These are phyloP conservation scores for Pyrenophora teres DNA, from an alignment of 2,329 filamentous ascomycete species.

Conservation along the genomic window DNA sequence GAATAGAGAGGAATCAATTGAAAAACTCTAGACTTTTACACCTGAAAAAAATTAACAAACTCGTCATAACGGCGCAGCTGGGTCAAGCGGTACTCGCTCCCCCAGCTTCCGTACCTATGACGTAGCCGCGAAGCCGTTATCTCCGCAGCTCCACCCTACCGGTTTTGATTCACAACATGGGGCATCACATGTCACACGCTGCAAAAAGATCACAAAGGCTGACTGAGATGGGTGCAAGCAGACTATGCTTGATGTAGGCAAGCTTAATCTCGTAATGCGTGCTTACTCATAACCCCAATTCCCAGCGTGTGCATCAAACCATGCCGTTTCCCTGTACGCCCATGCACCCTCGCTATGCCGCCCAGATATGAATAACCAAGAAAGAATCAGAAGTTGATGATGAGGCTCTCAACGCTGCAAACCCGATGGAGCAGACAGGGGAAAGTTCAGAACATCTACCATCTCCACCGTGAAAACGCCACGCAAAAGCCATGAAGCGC, in stretches of 20 bases:
- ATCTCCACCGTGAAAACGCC: not conserved
- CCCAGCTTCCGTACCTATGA: conserved; percentile 28
- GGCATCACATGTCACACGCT: not conserved
- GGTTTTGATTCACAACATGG: not conserved
- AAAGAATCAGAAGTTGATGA: not conserved
- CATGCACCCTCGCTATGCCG: conserved; percentile 28
- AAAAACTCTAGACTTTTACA: not conserved
- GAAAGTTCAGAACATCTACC: not conserved
- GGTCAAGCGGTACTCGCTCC: conserved; percentile 3
- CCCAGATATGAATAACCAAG: conserved; percentile 14
- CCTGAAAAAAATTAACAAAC: not conserved
- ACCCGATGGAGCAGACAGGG: not conserved
- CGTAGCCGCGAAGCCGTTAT: conserved; percentile 17
- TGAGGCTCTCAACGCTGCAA: conserved; percentile 1
- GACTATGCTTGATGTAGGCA: not conserved
- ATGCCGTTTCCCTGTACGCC: conserved; percentile 6
- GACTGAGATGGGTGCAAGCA: not conserved
- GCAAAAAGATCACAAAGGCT: not conserved
- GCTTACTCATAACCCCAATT: conserved; percentile 1
- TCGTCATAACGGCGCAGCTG: conserved; percentile 6
- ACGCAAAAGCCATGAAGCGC: not conserved
- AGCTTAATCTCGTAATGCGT: not conserved
- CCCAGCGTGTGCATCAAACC: not conserved
- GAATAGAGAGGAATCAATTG: not conserved
- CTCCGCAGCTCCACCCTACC: not conserved